These are phyloP conservation scores for Cunninghamia lanceolata DNA, from an alignment of 75 land plant genomes.

Conservation along the genomic window DNA sequence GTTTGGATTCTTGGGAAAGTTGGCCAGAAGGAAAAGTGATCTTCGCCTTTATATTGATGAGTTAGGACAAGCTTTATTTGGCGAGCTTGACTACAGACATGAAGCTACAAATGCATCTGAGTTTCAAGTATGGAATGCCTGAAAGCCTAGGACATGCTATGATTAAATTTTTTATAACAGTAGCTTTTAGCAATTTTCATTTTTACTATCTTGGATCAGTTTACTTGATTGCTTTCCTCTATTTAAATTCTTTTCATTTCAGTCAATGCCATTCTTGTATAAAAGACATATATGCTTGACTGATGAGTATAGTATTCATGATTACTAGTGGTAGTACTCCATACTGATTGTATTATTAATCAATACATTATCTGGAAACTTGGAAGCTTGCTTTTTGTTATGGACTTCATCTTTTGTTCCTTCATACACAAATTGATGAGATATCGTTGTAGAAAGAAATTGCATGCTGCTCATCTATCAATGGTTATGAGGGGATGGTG, in stretches of 20 bases:
- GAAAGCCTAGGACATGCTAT: neutral
- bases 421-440: neutral
- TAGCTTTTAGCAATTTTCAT: neutral
- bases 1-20: conserved; percentile 66
- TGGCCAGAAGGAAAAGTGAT: conserved; percentile 81
- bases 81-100: conserved; percentile 83
- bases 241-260: neutral
- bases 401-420: neutral
- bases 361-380: neutral
- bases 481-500: neutral
- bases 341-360: neutral
- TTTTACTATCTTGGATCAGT: neutral
- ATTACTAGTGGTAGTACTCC: neutral
- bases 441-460: neutral
- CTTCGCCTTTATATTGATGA: conserved; percentile 87
- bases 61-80: conserved; percentile 87
- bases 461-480: neutral
- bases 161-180: neutral
- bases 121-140: conserved; percentile 48
- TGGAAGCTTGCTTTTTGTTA: neutral
- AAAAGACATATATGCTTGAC: neutral
- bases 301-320: neutral
- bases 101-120: conserved; percentile 86
- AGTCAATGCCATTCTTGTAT: neutral
- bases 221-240: neutral